Conservation (phyloP, 176 grass and related monocot species). For the Zizania latifolia region DNA sequence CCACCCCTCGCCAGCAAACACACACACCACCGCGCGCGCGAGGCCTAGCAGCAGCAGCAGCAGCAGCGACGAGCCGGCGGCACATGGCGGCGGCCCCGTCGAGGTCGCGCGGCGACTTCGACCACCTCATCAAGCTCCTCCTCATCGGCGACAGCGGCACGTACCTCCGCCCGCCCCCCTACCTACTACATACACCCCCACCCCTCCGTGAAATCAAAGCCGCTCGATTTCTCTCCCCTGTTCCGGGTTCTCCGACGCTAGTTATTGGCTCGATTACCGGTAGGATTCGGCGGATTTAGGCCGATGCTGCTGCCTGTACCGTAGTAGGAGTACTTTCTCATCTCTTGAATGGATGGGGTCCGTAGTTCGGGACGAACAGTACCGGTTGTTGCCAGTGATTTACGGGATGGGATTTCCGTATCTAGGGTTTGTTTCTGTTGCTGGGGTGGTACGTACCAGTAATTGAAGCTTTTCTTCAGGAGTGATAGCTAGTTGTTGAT, state of each 20-base stretch:
- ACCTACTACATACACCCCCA: background rate
- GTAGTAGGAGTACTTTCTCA: background rate
- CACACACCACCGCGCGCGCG: background rate
- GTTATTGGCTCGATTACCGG: background rate
- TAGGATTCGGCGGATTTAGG: background rate
- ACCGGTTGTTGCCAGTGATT: background rate
- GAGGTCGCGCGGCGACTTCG: conserved; percentile 45
- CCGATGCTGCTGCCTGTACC: background rate
- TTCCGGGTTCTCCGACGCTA: background rate
- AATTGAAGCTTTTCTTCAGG: background rate
- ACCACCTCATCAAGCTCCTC: conserved; percentile 53
- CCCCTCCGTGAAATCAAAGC: background rate
- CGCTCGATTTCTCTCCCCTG: background rate
- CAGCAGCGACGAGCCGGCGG: background rate
- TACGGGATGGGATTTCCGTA: background rate
- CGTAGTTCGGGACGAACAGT: background rate
- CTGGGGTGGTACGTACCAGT: background rate
- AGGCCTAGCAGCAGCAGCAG: background rate
- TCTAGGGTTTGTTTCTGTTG: background rate
- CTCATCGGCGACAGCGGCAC: conserved; percentile 52
- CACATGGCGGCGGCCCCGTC: conserved; percentile 33
- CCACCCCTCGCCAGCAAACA: background rate
- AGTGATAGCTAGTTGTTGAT: background rate
- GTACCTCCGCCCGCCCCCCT: background rate
- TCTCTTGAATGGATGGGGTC: background rate